Evolutionary conservation across 345 rosid genomes (phyloP).

Genomic region (Populus pruinosa): DNA sequence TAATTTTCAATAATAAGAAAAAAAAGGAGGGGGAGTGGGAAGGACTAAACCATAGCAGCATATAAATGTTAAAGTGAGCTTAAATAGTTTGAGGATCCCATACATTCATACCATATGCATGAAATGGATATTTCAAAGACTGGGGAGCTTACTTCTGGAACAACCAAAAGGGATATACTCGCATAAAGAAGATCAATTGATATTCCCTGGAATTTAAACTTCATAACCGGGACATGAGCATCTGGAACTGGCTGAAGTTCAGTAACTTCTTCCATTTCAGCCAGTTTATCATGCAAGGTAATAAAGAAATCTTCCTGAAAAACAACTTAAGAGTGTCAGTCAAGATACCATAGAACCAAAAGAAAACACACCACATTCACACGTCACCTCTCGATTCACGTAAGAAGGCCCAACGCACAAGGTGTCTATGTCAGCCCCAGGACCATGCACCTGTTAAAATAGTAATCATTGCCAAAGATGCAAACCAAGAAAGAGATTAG

Average conservation of each 20-base stretch:
- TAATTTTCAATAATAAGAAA: background rate
- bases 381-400: slow-evolving; percentile 72
- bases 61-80: too few relatives aligned
- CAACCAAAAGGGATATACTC: slow-evolving; percentile 29
- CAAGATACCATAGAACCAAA: background rate
- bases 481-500: background rate
- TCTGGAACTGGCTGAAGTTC: slow-evolving; percentile 32
- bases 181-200: slow-evolving; percentile 37
- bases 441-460: slow-evolving; percentile 72
- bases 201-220: slow-evolving; percentile 32
- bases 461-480: background rate
- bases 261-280: slow-evolving; percentile 31
- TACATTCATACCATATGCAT: background rate
- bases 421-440: slow-evolving; percentile 88
- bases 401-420: slow-evolving; percentile 95
- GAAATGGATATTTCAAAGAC: background rate
- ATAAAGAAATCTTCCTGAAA: slow-evolving; percentile 31
- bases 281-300: slow-evolving; percentile 23
- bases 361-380: slow-evolving; percentile 4
- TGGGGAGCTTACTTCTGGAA: slow-evolving; percentile 24
- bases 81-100: background rate
- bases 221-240: slow-evolving; percentile 34
- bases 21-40: background rate
- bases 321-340: background rate
- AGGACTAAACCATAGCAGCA: background rate